A percentile compares a stretch with the other conserved stretches of the same genome.
Conservation (phyloP, 352 stramenopile genomes). For the Globisporangium rhizosaccharum region DNA sequence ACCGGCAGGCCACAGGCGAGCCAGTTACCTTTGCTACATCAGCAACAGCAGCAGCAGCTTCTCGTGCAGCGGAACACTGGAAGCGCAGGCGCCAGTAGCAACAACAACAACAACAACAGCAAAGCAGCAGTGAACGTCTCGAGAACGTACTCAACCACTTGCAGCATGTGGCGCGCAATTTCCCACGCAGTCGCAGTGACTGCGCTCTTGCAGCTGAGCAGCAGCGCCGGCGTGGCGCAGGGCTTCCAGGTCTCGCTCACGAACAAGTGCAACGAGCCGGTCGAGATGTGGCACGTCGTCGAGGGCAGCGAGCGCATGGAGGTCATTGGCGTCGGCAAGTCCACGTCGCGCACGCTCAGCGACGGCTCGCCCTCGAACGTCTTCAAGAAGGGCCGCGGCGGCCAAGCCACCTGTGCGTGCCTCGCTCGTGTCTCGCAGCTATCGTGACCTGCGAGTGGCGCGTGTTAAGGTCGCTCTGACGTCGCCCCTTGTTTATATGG, state of each 20-base stretch:
- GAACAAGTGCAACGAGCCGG: slow-evolving; percentile 43
- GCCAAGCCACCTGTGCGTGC: slow-evolving; percentile 53
- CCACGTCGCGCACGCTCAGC: slow-evolving; percentile 22
- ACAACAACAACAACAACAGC: too few species aligned
- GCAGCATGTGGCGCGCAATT: slow-evolving; percentile 5
- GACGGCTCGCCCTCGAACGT: slow-evolving; percentile 31
- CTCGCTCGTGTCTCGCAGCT: neutral
- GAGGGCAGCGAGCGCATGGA: slow-evolving; percentile 20
- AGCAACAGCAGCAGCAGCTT: slow-evolving; percentile 1
- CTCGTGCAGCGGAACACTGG: slow-evolving; percentile 6
- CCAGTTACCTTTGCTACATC: neutral
- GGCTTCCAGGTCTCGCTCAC: slow-evolving; percentile 46
- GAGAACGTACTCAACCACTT: neutral
- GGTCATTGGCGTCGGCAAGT: slow-evolving; percentile 24
- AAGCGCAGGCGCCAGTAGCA: neutral
- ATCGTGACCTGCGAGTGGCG: neutral
- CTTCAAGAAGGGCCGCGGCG: slow-evolving; percentile 43
- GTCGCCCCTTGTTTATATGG: neutral
- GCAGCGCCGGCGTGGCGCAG: slow-evolving; percentile 5
- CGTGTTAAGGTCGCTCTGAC: neutral
- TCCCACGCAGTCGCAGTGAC: neutral
- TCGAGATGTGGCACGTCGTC: slow-evolving; percentile 35
- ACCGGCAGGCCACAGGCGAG: neutral
- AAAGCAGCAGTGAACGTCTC: too few species aligned
- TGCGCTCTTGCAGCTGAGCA: slow-evolving; percentile 19